These are phyloP conservation scores for Ophiostoma sp. DNA, from an alignment of 2,329 filamentous ascomycete genomes.

Conservation along the genomic window DNA sequence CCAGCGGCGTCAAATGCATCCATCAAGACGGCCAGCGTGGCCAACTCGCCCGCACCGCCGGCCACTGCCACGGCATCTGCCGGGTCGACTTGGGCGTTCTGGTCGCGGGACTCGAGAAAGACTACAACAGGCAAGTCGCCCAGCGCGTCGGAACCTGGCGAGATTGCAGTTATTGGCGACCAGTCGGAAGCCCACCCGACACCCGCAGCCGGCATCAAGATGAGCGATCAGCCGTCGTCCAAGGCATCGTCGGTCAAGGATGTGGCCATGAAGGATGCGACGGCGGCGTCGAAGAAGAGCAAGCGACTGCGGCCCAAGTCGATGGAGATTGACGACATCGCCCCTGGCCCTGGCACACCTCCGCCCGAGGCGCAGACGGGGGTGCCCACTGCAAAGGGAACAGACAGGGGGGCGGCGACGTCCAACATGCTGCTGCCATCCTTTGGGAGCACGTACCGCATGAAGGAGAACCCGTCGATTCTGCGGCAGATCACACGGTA, in stretches of 20 bases:
- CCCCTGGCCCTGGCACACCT: conserved; percentile 32
- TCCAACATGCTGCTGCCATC: conserved; percentile 65
- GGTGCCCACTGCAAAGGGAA: neutral
- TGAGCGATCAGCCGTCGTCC: conserved; percentile 35
- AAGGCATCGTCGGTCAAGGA: conserved; percentile 38
- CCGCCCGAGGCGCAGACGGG: neutral
- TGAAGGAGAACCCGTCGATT: conserved; percentile 64
- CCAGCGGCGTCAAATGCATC: conserved; percentile 27
- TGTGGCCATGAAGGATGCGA: conserved; percentile 27
- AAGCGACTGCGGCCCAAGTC: conserved; percentile 46
- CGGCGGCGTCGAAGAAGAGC: conserved; percentile 34
- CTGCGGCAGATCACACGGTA: conserved; percentile 60
- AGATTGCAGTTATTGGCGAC: conserved; percentile 54
- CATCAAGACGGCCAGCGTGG: conserved; percentile 21
- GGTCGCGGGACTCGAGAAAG: conserved; percentile 57
- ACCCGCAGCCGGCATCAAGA: conserved; percentile 42
- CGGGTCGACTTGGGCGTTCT: conserved; percentile 74
- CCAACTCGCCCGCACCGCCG: conserved; percentile 32
- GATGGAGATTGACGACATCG: conserved; percentile 42
- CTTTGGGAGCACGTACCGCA: conserved; percentile 62
- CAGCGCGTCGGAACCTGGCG: conserved; percentile 39
- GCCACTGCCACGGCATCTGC: conserved; percentile 37
- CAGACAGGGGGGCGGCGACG: conserved; percentile 32
- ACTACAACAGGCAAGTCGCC: conserved; percentile 31
- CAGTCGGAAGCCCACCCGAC: conserved; percentile 52